Base-by-base conservation (phyloP, 768 basidiomycete genomes). In the Chalciporus sphaerocephalus region DNA sequence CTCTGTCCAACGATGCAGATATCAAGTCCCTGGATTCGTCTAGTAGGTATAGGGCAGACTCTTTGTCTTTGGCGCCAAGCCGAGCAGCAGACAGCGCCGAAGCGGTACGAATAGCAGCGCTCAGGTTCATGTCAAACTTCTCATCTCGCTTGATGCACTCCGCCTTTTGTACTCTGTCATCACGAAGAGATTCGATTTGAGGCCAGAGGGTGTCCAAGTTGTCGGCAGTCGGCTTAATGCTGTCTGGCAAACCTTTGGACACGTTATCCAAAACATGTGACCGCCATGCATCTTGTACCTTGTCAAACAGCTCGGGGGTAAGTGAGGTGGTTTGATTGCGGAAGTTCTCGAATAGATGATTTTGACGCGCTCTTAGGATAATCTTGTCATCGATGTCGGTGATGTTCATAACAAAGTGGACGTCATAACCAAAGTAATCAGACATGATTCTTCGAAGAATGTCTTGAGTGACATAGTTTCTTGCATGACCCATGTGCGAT, bases 301-400 rank as follows among this genome's bases (percentile, higher is more conserved):
- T 70, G 3, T 65, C 61, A 44, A 95, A 51, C 21, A 96, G 71
- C 15, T 76, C 67, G 6, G 74, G 62, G 0, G 85, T 76, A 30
- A 94, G 70, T 1, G 68, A 53, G 13, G 63, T 70, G 0, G 80
- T 79, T 46, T 81, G 73, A 9, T 71, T 57, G 44, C 75, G 74
- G 45, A 87, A 85, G 12, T 69, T 74, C 6, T 87, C 77, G 17
- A 88, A 62, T 15, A 92, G 74, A 57, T 88, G 72, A 44, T 81
- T 82, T 66, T 85, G 91, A 20, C 96, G 82, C 8, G 95, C 91
- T 32, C 94, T 83, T 32, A 87, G 64, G 56, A 98, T 98, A 63
- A 98, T 99, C 96, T 99, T 99, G 77, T 98, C 96, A 60, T 99
- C 96, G 50, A 99, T 96, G 67, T 99, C 95, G 5, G 96, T 99